These are phyloP conservation scores for Brettanomyces sp. DNA, from an alignment of 805 yeast genomes.

Conservation along the genomic window DNA sequence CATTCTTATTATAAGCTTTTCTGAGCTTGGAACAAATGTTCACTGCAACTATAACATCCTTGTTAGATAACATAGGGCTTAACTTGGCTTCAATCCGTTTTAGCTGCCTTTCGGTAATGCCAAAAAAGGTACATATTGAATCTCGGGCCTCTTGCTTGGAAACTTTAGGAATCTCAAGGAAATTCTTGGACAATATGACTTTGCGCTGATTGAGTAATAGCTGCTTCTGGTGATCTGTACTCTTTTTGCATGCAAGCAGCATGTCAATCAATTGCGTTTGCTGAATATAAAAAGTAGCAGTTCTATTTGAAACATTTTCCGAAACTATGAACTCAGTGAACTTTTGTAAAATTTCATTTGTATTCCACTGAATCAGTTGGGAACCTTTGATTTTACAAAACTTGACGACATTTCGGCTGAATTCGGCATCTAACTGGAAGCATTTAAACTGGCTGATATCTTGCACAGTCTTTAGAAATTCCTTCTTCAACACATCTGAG, in stretches of 20 bases:
- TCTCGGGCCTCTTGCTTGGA: slow-evolving; percentile 6
- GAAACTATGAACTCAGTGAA: not conserved
- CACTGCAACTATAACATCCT: slow-evolving; percentile 4
- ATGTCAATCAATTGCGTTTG: slow-evolving; percentile 12
- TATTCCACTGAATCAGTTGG: slow-evolving; percentile 11
- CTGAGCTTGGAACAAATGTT: slow-evolving; percentile 1
- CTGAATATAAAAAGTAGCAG: slow-evolving; percentile 4
- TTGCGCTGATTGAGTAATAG: slow-evolving; percentile 5
- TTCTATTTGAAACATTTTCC: not conserved
- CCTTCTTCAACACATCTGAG: slow-evolving; percentile 15
- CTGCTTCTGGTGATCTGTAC: slow-evolving; percentile 4
- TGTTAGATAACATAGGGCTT: slow-evolving; percentile 1
- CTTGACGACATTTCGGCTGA: slow-evolving; percentile 8
- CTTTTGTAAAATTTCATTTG: not conserved
- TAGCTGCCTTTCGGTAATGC: slow-evolving; percentile 2
- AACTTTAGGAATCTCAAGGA: slow-evolving; percentile 9
- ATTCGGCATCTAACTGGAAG: slow-evolving; percentile 9
- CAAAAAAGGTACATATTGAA: slow-evolving; percentile 6
- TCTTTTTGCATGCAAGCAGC: slow-evolving; percentile 9
- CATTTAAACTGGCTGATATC: slow-evolving; percentile 9
- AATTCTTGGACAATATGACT: slow-evolving; percentile 4
- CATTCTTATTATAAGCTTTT: slow-evolving; percentile 4
- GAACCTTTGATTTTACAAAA: slow-evolving; percentile 9
- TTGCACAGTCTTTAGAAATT: slow-evolving; percentile 8
- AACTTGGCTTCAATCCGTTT: slow-evolving; percentile 1